These are phyloP conservation scores for Fusarium proliferatum DNA, from an alignment of 2,329 filamentous ascomycete species.

Conservation along the genomic window DNA sequence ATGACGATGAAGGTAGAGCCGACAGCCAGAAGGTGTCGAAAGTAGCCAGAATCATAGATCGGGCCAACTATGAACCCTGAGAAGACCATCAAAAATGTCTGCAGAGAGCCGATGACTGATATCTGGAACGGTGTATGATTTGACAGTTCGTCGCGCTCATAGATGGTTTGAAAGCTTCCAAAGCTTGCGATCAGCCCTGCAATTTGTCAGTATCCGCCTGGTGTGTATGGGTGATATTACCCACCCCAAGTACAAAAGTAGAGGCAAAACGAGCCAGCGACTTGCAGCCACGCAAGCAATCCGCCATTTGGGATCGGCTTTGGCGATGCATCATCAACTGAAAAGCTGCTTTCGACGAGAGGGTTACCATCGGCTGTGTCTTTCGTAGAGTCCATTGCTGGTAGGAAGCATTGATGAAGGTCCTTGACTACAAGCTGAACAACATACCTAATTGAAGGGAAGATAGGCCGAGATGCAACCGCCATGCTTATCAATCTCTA, in stretches of 20 bases:
- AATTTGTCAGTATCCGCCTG: not conserved
- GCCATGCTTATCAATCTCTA: not conserved
- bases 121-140: conserved; percentile 33
- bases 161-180: conserved; percentile 43
- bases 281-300: conserved; percentile 37
- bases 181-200: conserved; percentile 33
- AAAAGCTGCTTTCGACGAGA: not conserved
- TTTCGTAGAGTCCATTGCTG: not conserved
- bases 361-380: not conserved
- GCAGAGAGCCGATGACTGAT: conserved; percentile 36
- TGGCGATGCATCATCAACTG: not conserved
- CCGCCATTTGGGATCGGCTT: conserved; percentile 27
- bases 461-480: not conserved
- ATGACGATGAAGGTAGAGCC: conserved; percentile 35
- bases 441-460: not conserved
- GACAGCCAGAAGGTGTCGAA: conserved; percentile 17
- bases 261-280: conserved; percentile 36
- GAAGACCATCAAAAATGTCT: conserved; percentile 41
- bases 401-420: not conserved
- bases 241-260: conserved; percentile 43
- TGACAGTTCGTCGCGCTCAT: conserved; percentile 23
- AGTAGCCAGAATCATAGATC: conserved; percentile 37
- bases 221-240: rapidly evolving
- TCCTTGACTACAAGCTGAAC: not conserved
- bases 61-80: conserved; percentile 38